Base-by-base conservation (phyloP, 1,284 basidiomycete species). In the Volvariella volvacea region DNA sequence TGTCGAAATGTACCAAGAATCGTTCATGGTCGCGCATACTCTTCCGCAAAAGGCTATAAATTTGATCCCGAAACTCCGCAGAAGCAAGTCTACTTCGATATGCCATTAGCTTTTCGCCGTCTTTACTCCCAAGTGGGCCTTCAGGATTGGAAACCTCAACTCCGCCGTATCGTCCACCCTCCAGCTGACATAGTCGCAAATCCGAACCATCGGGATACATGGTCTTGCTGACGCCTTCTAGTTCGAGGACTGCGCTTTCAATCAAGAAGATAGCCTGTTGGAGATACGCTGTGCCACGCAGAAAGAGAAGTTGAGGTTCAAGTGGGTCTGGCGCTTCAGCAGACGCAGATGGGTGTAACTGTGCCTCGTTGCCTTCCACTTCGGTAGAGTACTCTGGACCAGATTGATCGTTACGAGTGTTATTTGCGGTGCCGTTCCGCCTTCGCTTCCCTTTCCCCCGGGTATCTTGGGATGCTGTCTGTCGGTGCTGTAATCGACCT, bases 1-100 rank as follows among this genome's bases (percentile, higher is more conserved):
- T 78, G 59, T 88, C 86, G 55, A 91, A 92, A 57, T 90, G 84
- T 0, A 77, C 61, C 20, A 90, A 70, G 58, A 90, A 91, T 50
- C 76, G 78, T 55, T 90, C 84, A 49, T 88, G 83, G 56, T 92
- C 88, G 12, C 84, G 77, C 51, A 88, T 72, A 52, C 77, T 77
- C 64, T 85, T 89, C 66, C 71, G 75, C 34, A 90, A 55, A 32
- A 86, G 63, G 17, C 63, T 58, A 2, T 55, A 58, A 39, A 91
- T 68, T 43, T 78, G 75, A 38, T 82, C 82, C 42, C 73, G 69
- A 60, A 86, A 76, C 1, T 50, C 48, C 6, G 63, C 58, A 8
- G 79, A 71, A 0, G 66, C 70, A 22, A 90, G 68, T 3, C 69
- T 72, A 15, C 61, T 56, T 15, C 76, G 69, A 57, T 91, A 92